Base-by-base conservation (phyloP, 2,329 filamentous ascomycete species). In the Paramyrothecium sp. region DNA sequence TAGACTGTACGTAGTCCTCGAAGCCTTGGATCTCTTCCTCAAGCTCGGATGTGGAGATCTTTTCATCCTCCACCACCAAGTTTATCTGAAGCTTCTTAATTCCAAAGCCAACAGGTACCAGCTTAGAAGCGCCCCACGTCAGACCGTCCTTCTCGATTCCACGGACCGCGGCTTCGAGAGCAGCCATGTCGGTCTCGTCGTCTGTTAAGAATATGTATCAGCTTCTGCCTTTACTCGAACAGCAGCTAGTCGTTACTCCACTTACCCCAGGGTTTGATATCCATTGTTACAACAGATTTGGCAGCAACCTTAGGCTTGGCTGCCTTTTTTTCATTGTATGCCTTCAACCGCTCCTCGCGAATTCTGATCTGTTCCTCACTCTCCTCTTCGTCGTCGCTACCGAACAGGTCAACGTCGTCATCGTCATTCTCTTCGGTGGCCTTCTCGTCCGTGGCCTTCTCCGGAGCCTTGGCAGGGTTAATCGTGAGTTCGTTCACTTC, bases 71-170 rank as follows among this genome's bases (percentile, higher is more conserved):
- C 65, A 98, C 82, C 69, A 98, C 92, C 68, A 98, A 80, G 89
- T 91, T 98, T 84, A 99, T 96, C 86, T 97, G 94, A 63, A 99
- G 88, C 87, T 98, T 98, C 86, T 91, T 95, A 84, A 99, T 96
- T 84, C 95, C 95, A 84, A 91, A 99, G 71, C 93, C 94, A 70
- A 98, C 89, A 65, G 93, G 77, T 54, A 96, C 89, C 65, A 97
- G 82, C 84, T 95, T 90, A 76, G 90, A 93, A 64, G 83, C 87
- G 87, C 94, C 94, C 95, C 95, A 99, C 63, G 96, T 88, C 62
- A 99, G 91, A 81, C 95, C 95, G 52, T 98, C 94, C 84, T 90
- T 87, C 79, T 94, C 86, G 68, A 98, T 94, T 65, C 81, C 77
- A 71, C 92, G 90, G 67, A 98, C 93, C 63, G 88, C 81, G 33